A percentile compares a stretch with the other conserved stretches of the same genome.
Evolutionary conservation across 441 rosid genomes (phyloP).

Genomic region (Adansonia grandidieri): DNA sequence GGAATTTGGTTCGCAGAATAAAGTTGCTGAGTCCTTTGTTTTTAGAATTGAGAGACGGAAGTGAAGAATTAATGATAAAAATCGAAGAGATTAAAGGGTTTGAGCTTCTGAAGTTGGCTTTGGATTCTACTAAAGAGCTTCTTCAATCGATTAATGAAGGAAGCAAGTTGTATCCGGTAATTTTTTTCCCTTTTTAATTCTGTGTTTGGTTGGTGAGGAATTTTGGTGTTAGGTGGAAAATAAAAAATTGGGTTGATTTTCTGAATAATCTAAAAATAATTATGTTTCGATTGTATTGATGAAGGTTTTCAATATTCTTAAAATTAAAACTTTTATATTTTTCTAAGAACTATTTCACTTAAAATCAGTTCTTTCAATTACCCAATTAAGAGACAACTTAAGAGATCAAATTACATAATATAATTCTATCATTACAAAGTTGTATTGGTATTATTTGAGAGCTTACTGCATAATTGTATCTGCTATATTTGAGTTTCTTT

Average conservation of each 20-base stretch:
- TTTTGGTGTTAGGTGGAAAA: not conserved
- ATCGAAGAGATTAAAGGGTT: slow-evolving; percentile 57
- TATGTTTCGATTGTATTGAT: not conserved
- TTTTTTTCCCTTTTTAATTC: not conserved
- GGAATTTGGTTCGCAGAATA: slow-evolving; percentile 81
- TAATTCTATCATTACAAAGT: not conserved
- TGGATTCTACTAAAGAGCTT: slow-evolving; percentile 65
- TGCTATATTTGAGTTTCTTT: not conserved
- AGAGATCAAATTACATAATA: not conserved
- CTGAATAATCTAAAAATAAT: not conserved
- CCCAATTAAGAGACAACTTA: not conserved
- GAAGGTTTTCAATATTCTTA: not conserved
- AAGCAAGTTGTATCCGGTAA: slow-evolving; percentile 82
- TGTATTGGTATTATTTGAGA: not conserved
- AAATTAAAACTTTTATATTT: not conserved
- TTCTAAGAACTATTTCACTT: slow-evolving; percentile 13
- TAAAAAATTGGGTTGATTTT: not conserved
- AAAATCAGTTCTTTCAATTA: not conserved
- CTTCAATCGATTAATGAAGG: slow-evolving; percentile 65
- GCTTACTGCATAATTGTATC: not conserved
- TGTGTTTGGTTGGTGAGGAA: slow-evolving; percentile 10
- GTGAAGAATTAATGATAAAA: slow-evolving; percentile 40
- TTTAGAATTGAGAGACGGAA: slow-evolving; percentile 71
- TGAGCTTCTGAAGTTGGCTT: slow-evolving; percentile 48
- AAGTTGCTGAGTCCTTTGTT: slow-evolving; percentile 91